Evolutionary conservation across 78 protist genomes (phyloP).

Genomic region (Isochrysis galbana): DNA sequence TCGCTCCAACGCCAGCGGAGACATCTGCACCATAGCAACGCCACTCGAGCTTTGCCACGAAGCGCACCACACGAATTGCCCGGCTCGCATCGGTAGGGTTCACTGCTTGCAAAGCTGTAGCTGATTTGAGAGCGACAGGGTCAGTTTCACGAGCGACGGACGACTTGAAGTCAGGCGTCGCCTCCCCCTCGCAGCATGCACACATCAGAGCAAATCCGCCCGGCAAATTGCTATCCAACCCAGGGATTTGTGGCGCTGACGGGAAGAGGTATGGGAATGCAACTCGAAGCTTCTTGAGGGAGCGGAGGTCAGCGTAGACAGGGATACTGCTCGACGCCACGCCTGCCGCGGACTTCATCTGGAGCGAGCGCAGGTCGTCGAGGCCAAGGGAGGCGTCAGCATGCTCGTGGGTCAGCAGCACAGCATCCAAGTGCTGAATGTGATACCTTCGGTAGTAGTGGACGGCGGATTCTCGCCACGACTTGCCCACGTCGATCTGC

Average conservation of each 20-base stretch:
- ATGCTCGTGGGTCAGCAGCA: conserved; percentile 51
- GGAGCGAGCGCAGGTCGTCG: conserved; percentile 41
- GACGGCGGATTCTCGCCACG: background rate
- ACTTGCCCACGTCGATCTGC: conserved; percentile 40
- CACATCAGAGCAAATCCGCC: background rate
- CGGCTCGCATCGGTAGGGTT: background rate
- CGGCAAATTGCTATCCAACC: background rate
- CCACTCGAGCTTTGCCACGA: background rate
- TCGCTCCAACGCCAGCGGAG: background rate
- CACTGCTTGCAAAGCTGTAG: no score
- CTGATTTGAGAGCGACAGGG: no score
- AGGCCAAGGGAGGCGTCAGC: conserved; percentile 42
- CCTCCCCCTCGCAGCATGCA: no score
- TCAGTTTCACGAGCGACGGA: no score
- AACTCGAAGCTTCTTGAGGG: no score
- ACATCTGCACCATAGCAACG: background rate
- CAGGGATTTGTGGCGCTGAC: background rate
- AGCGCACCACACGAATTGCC: background rate
- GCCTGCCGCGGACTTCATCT: background rate
- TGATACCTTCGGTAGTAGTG: background rate
- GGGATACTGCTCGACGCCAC: background rate
- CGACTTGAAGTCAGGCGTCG: no score
- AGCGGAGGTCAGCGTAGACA: no score
- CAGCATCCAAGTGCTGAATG: conserved; percentile 22
- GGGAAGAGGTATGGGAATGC: background rate